These are phyloP conservation scores for Crucibulum laeve DNA, from an alignment of 768 basidiomycete genomes.

Conservation along the genomic window DNA sequence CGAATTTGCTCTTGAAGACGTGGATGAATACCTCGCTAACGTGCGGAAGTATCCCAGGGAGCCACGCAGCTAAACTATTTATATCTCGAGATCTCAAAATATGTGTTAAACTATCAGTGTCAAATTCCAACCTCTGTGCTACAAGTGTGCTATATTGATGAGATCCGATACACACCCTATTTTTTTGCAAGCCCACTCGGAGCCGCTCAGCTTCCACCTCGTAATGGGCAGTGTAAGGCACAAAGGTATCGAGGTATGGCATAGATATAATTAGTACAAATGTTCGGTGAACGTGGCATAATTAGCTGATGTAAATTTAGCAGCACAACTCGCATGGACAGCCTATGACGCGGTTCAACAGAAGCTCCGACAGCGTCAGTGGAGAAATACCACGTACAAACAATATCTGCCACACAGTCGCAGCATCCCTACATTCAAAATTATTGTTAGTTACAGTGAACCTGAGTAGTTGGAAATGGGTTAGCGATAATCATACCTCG, in stretches of 20 bases:
- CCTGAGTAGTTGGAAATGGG: not conserved
- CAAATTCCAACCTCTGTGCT: too few relatives aligned
- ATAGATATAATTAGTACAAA: not conserved
- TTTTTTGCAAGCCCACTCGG: too few relatives aligned
- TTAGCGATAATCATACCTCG: slow-evolving; percentile 42
- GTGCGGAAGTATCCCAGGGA: slow-evolving; percentile 24
- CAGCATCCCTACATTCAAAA: slow-evolving; percentile 50
- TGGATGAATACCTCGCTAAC: slow-evolving; percentile 23
- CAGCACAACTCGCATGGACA: slow-evolving; percentile 82
- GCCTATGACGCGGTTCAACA: slow-evolving; percentile 30
- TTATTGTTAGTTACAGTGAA: not conserved
- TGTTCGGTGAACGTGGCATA: not conserved
- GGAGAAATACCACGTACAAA: slow-evolving; percentile 44
- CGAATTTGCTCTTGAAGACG: slow-evolving; percentile 27
- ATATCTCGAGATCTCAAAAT: not conserved
- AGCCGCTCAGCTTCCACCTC: not conserved
- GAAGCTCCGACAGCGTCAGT: not conserved
- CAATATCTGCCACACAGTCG: slow-evolving; percentile 65
- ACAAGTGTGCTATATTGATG: too few relatives aligned
- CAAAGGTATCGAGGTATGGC: not conserved
- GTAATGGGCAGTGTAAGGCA: too few relatives aligned
- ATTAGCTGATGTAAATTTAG: slow-evolving; percentile 22
- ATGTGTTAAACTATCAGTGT: too few relatives aligned
- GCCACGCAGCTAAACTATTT: slow-evolving; percentile 17
- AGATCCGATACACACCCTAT: too few relatives aligned